Evolutionary conservation across 768 basidiomycete genomes (phyloP).

Genomic region (Cystobasidium onofrii): DNA sequence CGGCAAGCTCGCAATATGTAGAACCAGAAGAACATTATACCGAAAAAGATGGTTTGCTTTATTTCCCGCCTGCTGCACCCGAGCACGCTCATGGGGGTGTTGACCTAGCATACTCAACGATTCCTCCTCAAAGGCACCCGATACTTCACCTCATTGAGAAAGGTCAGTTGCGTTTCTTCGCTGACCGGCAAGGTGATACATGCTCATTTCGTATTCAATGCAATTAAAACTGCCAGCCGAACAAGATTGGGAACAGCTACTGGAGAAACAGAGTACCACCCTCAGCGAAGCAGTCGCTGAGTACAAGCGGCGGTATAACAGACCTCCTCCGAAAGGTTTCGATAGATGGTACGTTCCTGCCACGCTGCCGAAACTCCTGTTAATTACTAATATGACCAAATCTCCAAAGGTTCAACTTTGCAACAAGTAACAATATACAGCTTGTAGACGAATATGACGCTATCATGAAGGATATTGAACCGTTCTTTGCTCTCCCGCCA

Average conservation of each 20-base stretch:
- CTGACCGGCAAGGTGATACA: no score
- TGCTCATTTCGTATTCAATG: background rate
- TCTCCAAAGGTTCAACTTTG: background rate
- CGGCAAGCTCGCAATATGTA: background rate
- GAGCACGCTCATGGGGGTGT: background rate
- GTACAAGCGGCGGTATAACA: slow-evolving; percentile 66
- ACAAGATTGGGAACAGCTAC: slow-evolving; percentile 49
- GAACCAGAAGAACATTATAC: slow-evolving; percentile 6
- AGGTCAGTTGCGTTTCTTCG: background rate
- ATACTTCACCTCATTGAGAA: slow-evolving; percentile 75
- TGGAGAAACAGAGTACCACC: slow-evolving; percentile 71
- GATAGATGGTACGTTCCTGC: slow-evolving; percentile 61
- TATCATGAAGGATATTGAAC: slow-evolving; percentile 36
- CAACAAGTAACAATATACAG: slow-evolving; percentile 6
- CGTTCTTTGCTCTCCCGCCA: slow-evolving; percentile 37
- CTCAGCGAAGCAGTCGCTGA: slow-evolving; percentile 68
- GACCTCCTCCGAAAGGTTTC: slow-evolving; percentile 78
- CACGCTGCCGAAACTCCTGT: no score
- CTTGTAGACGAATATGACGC: slow-evolving; percentile 41
- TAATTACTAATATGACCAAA: background rate
- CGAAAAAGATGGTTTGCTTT: slow-evolving; percentile 9
- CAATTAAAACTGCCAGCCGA: background rate
- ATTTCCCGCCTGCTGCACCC: slow-evolving; percentile 5
- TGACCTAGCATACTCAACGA: slow-evolving; percentile 10
- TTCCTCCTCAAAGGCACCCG: slow-evolving; percentile 52